Conservation (phyloP, 1,139 yeast genomes). For the Geotrichum citri-aurantii region DNA sequence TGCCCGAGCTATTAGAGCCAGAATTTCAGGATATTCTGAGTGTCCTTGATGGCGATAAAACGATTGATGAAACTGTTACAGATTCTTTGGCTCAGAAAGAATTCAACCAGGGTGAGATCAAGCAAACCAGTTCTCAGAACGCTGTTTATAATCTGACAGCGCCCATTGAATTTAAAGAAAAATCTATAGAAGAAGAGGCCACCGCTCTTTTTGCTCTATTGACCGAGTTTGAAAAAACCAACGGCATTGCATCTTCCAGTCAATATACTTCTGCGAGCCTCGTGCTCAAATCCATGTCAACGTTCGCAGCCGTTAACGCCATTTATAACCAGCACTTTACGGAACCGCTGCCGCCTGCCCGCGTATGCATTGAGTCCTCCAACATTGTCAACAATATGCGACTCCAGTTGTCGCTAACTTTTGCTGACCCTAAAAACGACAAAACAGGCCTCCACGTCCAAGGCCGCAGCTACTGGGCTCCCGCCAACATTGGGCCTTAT, state of each 20-base stretch:
- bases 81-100: neutral
- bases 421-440: constrained; percentile 16
- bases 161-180: neutral
- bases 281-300: constrained; percentile 55
- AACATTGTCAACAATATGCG: constrained; percentile 36
- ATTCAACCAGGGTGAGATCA: neutral
- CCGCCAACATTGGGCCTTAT: constrained; percentile 95
- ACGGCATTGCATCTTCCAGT: constrained; percentile 1
- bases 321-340: constrained; percentile 53
- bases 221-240: neutral
- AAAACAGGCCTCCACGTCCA: constrained; percentile 73
- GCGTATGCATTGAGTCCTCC: constrained; percentile 70
- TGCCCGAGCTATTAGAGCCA: constrained; percentile 48
- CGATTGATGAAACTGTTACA: too few species aligned
- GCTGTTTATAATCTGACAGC: constrained; percentile 12
- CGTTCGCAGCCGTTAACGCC: constrained; percentile 55
- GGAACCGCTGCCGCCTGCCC: constrained; percentile 72
- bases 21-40: constrained; percentile 42
- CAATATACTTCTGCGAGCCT: constrained; percentile 28
- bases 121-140: neutral
- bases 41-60: neutral
- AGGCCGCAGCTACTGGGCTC: constrained; percentile 95
- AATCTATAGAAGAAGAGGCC: constrained; percentile 11
- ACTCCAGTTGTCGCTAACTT: constrained; percentile 43
- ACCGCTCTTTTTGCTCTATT: neutral